These are phyloP conservation scores for Paraleonurus japonicus DNA, from an alignment of 257 asterid genomes.

Conservation along the genomic window DNA sequence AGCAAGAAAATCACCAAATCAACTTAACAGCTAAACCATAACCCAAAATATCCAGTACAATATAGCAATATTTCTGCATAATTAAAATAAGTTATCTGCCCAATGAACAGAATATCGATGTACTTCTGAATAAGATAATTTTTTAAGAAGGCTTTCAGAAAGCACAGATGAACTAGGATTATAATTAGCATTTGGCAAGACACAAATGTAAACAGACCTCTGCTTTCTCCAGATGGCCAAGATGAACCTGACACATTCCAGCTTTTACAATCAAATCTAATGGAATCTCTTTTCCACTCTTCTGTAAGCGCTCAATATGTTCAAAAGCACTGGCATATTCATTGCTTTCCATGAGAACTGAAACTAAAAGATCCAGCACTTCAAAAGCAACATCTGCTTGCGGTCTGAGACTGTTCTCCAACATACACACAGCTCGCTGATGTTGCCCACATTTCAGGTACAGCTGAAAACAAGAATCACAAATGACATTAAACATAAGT, in stretches of 20 bases:
- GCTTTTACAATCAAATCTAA: slow-evolving; percentile 54
- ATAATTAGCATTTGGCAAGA: background rate
- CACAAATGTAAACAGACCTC: slow-evolving; percentile 41
- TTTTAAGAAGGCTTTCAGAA: background rate
- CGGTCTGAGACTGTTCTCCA: slow-evolving; percentile 54
- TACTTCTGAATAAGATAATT: background rate
- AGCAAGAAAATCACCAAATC: slow-evolving; percentile 5
- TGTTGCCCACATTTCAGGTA: slow-evolving; percentile 57
- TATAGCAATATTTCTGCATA: background rate
- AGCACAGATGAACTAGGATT: slow-evolving; percentile 5
- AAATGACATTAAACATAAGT: background rate
- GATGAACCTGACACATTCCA: slow-evolving; percentile 73
- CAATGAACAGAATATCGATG: background rate
- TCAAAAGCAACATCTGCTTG: slow-evolving; percentile 39
- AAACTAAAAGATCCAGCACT: slow-evolving; percentile 58
- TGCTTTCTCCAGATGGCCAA: slow-evolving; percentile 62
- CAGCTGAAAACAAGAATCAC: slow-evolving; percentile 38
- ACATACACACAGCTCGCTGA: slow-evolving; percentile 59
- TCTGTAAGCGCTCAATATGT: slow-evolving; percentile 52
- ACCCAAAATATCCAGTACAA: background rate
- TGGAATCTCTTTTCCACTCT: slow-evolving; percentile 52
- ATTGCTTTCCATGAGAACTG: slow-evolving; percentile 54
- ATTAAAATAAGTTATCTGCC: background rate
- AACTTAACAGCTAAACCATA: background rate
- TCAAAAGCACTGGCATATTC: slow-evolving; percentile 62